phyloP scores from a whole-genome alignment of 305 asterid genomes.

The Withania somnifera region DNA sequence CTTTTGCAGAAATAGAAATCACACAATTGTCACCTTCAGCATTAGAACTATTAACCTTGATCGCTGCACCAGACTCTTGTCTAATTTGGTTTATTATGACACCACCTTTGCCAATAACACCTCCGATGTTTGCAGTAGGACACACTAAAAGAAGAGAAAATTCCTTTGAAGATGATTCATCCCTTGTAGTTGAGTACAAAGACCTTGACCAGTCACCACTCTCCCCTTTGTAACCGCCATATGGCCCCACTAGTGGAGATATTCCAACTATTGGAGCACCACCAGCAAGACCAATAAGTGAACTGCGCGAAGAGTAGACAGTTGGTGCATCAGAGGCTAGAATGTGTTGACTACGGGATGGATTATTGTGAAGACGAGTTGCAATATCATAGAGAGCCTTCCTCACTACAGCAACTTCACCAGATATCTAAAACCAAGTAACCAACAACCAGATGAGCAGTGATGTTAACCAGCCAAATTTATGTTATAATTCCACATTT shows the following conservation, averaged over 20 bases:
- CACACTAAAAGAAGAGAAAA: conserved; percentile 64
- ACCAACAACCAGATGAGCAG: not conserved
- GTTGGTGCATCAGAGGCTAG: conserved; percentile 45
- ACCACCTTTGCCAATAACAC: conserved; percentile 85
- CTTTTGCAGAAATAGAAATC: conserved; percentile 55
- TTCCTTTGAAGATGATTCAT: conserved; percentile 53
- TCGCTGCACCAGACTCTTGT: conserved; percentile 62
- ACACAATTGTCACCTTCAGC: conserved; percentile 67
- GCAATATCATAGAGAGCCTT: conserved; percentile 63
- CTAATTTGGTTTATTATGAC: conserved; percentile 62
- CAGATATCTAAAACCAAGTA: conserved; percentile 42
- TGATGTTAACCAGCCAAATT: not conserved
- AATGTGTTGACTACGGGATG: conserved; percentile 67
- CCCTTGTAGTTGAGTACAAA: conserved; percentile 54
- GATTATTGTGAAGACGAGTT: conserved; percentile 63
- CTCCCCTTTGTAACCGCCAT: conserved; percentile 71
- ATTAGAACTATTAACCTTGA: conserved; percentile 62
- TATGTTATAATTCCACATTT: not conserved
- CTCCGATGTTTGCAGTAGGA: conserved; percentile 64
- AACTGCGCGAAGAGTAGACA: conserved; percentile 43
- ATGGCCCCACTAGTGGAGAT: conserved; percentile 51
- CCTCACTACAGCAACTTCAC: conserved; percentile 52
- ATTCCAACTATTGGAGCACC: conserved; percentile 64
- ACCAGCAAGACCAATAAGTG: conserved; percentile 36
- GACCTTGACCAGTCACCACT: conserved; percentile 53